Percentiles rank a stretch among this genome's conserved stretches.
Conservation (phyloP, 2,329 filamentous ascomycete genomes). For the Arthrobotrys pseudoclavata region DNA sequence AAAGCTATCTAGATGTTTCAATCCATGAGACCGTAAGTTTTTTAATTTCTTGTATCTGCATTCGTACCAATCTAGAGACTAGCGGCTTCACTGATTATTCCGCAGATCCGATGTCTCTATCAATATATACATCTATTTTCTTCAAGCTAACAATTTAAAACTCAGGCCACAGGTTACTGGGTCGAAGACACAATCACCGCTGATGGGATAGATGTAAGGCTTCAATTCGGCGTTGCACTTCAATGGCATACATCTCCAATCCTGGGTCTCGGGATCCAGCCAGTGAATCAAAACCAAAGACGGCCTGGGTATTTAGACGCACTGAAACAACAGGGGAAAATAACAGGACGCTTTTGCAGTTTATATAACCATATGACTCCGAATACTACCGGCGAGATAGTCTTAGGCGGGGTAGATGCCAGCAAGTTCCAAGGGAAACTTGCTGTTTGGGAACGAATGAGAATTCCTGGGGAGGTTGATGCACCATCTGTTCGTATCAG, state of each 20-base stretch:
- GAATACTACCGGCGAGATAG: constrained; percentile 1
- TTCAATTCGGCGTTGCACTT: constrained; percentile 31
- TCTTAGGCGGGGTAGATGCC: constrained; percentile 16
- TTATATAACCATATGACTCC: constrained; percentile 20
- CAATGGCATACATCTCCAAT: constrained; percentile 3
- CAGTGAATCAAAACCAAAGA: neutral
- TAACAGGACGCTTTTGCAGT: constrained; percentile 10
- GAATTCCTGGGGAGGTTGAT: neutral
- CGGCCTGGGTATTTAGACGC: constrained; percentile 17
- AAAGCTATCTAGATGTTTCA: neutral
- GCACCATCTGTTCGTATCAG: constrained; percentile 15
- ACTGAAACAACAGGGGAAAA: constrained; percentile 14
- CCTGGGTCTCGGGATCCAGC: constrained; percentile 13
- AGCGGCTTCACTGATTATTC: too few species aligned
- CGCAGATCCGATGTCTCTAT: too few species aligned
- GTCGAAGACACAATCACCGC: constrained; percentile 14
- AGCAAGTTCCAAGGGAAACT: constrained; percentile 12
- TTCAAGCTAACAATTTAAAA: neutral
- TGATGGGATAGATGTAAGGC: constrained; percentile 1
- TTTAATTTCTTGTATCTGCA: neutral
- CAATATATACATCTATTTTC: too few species aligned
- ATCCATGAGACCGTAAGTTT: neutral
- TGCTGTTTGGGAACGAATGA: neutral
- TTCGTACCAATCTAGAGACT: too few species aligned
- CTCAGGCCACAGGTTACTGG: constrained; percentile 11